These are phyloP conservation scores for Gynostemma pentaphyllum DNA, from an alignment of 306 rosid species.

Conservation along the genomic window DNA sequence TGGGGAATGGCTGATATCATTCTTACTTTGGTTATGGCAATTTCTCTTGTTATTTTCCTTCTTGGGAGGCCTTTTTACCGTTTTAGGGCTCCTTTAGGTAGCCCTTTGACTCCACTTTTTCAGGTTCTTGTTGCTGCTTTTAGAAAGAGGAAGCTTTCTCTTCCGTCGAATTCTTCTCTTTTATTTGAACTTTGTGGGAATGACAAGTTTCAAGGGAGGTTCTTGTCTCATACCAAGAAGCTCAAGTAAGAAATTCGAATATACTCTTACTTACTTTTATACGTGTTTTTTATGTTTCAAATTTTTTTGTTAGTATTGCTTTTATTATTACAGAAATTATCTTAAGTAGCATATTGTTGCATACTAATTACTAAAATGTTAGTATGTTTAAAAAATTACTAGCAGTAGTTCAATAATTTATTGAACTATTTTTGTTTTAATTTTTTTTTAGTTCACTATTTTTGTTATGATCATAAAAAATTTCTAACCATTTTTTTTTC, in stretches of 20 bases:
- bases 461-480: too few species aligned
- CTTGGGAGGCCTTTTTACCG: constrained; percentile 61
- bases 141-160: constrained; percentile 45
- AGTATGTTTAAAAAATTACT: too few species aligned
- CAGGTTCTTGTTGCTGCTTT: constrained; percentile 82
- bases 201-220: constrained; percentile 3
- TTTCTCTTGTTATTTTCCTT: constrained; percentile 54
- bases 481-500: too few species aligned
- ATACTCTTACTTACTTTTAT: too few species aligned
- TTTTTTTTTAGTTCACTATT: too few species aligned
- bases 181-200: not conserved
- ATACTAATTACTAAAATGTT: too few species aligned
- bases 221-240: constrained; percentile 4
- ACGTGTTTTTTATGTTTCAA: too few species aligned
- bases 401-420: too few species aligned
- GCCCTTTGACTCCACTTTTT: constrained; percentile 87
- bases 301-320: too few species aligned
- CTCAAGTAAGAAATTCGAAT: constrained; percentile 12
- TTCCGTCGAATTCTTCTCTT: constrained; percentile 28
- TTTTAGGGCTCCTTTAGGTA: constrained; percentile 49
- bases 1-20: constrained; percentile 75
- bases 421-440: too few species aligned
- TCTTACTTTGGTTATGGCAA: constrained; percentile 51
- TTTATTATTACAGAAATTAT: too few species aligned
- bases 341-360: too few species aligned